Conservation (phyloP, 2,329 filamentous ascomycete genomes). For the Apiospora kogelbergensis region DNA sequence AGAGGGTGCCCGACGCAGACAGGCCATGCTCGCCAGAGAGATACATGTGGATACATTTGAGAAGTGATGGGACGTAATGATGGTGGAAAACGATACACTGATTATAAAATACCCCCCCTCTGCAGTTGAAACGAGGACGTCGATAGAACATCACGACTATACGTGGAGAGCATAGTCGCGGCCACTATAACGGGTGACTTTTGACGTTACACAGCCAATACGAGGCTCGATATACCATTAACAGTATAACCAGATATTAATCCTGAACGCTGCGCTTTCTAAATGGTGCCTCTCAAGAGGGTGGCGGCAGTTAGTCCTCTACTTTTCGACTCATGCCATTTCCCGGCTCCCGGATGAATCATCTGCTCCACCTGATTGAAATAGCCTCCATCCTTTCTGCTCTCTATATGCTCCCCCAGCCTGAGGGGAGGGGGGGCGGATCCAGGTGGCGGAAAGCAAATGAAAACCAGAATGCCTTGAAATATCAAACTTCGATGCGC, state of each 20-base stretch:
- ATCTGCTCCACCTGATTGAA: not conserved
- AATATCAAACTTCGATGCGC: not conserved
- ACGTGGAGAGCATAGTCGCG: not conserved
- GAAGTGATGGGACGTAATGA: not conserved
- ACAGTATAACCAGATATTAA: not conserved
- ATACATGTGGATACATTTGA: not conserved
- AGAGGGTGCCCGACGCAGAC: not conserved
- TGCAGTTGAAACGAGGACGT: not conserved
- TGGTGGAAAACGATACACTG: not conserved
- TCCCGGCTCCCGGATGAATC: not conserved
- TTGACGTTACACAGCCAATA: not conserved
- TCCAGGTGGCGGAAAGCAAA: not conserved
- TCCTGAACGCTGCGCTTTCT: not conserved
- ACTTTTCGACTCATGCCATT: not conserved
- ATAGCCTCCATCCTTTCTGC: not conserved
- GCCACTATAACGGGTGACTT: not conserved
- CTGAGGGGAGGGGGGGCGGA: not conserved
- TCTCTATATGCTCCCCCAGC: not conserved
- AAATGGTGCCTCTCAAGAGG: not conserved
- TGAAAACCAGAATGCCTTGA: not conserved
- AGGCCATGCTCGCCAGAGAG: not conserved
- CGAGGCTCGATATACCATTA: not conserved
- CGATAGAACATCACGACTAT: not conserved
- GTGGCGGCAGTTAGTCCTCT: not conserved
- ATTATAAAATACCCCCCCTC: not conserved